Evolutionary conservation across 805 yeast genomes (phyloP).

Genomic region (Starmerella etchellsii): DNA sequence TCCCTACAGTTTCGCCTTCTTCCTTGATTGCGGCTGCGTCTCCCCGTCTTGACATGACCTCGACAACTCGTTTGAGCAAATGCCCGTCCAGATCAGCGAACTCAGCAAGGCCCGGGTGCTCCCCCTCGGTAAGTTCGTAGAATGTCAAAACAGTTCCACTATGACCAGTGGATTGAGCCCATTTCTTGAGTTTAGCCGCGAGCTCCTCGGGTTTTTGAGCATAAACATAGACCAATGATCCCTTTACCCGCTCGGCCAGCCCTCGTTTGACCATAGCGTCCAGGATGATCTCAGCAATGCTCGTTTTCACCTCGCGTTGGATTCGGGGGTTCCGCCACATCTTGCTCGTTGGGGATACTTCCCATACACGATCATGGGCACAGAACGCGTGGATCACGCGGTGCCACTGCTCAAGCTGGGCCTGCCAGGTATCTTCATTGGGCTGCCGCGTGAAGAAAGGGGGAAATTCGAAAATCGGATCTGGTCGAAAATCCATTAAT

Average conservation of each 20-base stretch:
- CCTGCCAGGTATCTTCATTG: constrained; percentile 59
- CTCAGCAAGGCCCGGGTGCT: constrained; percentile 52
- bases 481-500: neutral
- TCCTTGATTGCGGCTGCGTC: constrained; percentile 63
- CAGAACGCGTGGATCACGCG: constrained; percentile 51
- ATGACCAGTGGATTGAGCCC: constrained; percentile 73
- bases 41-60: constrained; percentile 48
- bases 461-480: constrained; percentile 56
- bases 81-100: constrained; percentile 50
- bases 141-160: constrained; percentile 63
- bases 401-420: constrained; percentile 73
- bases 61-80: constrained; percentile 43
- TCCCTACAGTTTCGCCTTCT: constrained; percentile 55
- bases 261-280: constrained; percentile 41
- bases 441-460: constrained; percentile 89
- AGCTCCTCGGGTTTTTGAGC: constrained; percentile 63
- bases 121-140: constrained; percentile 63
- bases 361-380: constrained; percentile 42
- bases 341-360: constrained; percentile 27
- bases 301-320: constrained; percentile 36
- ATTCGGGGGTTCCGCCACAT: constrained; percentile 26
- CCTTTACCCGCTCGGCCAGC: constrained; percentile 43
- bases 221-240: constrained; percentile 34
- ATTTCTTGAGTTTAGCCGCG: constrained; percentile 48
- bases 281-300: constrained; percentile 45